Conservation (phyloP, 1,139 yeast genomes). For the Yamadazyma epiphylla region DNA sequence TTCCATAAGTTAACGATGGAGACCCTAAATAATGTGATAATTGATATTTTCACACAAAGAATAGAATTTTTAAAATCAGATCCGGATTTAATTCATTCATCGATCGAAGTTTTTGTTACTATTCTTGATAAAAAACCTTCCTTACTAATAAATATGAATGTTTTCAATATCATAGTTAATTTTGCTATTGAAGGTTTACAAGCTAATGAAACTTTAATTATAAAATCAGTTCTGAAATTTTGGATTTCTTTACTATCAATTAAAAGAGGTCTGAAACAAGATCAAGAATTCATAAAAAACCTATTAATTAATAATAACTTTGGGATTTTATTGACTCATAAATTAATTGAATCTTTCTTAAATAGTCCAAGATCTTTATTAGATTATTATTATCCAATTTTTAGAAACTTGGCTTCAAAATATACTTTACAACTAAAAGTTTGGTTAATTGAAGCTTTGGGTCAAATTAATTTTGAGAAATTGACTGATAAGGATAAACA, state of each 20-base stretch:
- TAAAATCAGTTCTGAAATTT: slow-evolving; percentile 59
- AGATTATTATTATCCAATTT: slow-evolving; percentile 52
- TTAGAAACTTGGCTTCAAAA: slow-evolving; percentile 51
- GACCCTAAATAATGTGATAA: slow-evolving; percentile 24
- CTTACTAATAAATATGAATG: slow-evolving; percentile 34
- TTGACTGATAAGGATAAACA: slow-evolving; percentile 20
- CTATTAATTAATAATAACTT: slow-evolving; percentile 32
- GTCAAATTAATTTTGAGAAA: slow-evolving; percentile 22
- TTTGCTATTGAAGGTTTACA: slow-evolving; percentile 44
- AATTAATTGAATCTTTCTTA: slow-evolving; percentile 33
- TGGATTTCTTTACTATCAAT: slow-evolving; percentile 59
- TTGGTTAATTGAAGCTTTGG: slow-evolving; percentile 40
- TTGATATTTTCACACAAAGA: slow-evolving; percentile 26
- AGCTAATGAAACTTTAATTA: slow-evolving; percentile 61
- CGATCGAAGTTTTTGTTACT: slow-evolving; percentile 40
- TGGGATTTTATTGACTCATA: slow-evolving; percentile 32
- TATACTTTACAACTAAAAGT: slow-evolving; percentile 44
- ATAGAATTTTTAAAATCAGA: slow-evolving; percentile 40
- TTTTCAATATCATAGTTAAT: slow-evolving; percentile 34
- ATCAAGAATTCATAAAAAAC: slow-evolving; percentile 33
- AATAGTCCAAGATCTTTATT: slow-evolving; percentile 59
- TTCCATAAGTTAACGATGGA: slow-evolving; percentile 23
- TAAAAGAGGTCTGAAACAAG: slow-evolving; percentile 49
- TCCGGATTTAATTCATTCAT: slow-evolving; percentile 50
- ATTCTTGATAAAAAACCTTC: slow-evolving; percentile 50